Evolutionary conservation across 2,329 filamentous ascomycete genomes (phyloP).

Genomic region (Sclerotinia trifoliorum): DNA sequence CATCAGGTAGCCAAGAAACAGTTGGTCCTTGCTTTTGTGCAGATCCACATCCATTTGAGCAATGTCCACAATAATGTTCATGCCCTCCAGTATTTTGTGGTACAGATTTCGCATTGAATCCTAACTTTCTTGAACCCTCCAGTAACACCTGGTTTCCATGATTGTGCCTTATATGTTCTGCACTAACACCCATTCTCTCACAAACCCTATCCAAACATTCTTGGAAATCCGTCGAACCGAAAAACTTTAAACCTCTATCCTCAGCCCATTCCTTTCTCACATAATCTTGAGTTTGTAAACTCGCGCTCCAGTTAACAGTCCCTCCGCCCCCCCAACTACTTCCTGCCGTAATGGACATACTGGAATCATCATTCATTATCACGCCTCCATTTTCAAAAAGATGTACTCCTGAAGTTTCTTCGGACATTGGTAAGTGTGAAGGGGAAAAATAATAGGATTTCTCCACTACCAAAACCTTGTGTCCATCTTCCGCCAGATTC

Average conservation of each 20-base stretch:
- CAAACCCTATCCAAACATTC: slow-evolving; percentile 77
- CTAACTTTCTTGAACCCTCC: slow-evolving; percentile 71
- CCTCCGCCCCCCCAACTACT: slow-evolving; percentile 82
- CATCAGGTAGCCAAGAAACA: slow-evolving; percentile 75
- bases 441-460: slow-evolving; percentile 77
- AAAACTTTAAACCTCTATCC: slow-evolving; percentile 64
- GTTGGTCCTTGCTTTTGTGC: slow-evolving; percentile 77
- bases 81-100: slow-evolving; percentile 76
- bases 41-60: slow-evolving; percentile 59
- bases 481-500: slow-evolving; percentile 72
- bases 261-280: slow-evolving; percentile 81
- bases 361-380: slow-evolving; percentile 54
- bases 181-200: slow-evolving; percentile 71
- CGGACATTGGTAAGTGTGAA: slow-evolving; percentile 71
- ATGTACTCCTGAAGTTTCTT: slow-evolving; percentile 57
- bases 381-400: slow-evolving; percentile 70
- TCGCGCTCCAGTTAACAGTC: slow-evolving; percentile 79
- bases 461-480: slow-evolving; percentile 76
- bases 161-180: slow-evolving; percentile 68
- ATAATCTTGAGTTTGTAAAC: slow-evolving; percentile 65
- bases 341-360: slow-evolving; percentile 63
- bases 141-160: slow-evolving; percentile 69
- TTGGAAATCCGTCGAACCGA: slow-evolving; percentile 72
- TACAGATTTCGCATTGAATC: slow-evolving; percentile 66
- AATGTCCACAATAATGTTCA: slow-evolving; percentile 72